Conservation (phyloP, 108 stramenopile genomes). For the Stephanodiscus triporus region DNA sequence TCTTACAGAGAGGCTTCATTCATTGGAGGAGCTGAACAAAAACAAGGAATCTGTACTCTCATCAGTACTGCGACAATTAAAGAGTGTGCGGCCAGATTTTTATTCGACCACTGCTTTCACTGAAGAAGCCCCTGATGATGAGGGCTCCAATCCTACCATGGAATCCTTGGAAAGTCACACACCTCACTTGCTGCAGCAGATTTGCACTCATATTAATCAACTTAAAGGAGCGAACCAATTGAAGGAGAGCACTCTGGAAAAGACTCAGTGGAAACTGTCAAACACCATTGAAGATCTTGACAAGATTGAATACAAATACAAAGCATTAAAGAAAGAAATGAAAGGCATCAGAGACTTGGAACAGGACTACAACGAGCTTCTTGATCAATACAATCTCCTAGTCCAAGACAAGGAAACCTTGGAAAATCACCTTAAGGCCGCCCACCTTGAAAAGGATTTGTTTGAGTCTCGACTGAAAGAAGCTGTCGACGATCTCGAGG, state of each 20-base stretch:
- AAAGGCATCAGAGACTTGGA: conserved; percentile 17
- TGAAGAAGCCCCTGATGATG: conserved; percentile 1
- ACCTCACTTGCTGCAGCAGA: conserved; percentile 5
- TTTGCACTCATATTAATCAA: conserved; percentile 11
- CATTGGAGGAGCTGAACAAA: too few species aligned
- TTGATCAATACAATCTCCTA: conserved; percentile 20
- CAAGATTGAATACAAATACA: conserved; percentile 32
- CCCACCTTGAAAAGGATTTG: conserved; percentile 17
- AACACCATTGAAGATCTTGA: conserved; percentile 31
- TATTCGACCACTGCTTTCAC: background rate
- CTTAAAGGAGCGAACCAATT: background rate
- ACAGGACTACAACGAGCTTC: conserved; percentile 38
- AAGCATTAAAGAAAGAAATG: conserved; percentile 30
- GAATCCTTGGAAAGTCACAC: conserved; percentile 18
- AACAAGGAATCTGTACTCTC: background rate
- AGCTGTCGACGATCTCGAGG: conserved; percentile 48
- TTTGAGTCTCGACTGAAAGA: conserved; percentile 39
- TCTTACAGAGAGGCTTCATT: too few species aligned
- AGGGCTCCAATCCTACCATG: conserved; percentile 2
- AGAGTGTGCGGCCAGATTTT: conserved; percentile 12
- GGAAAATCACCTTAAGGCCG: background rate
- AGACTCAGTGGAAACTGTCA: conserved; percentile 22
- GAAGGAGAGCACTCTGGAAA: conserved; percentile 24
- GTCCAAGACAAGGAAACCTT: conserved; percentile 18
- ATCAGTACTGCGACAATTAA: conserved; percentile 10